These are phyloP conservation scores for Trichocladium antarcticum DNA, from an alignment of 495 filamentous ascomycete species.

Conservation along the genomic window DNA sequence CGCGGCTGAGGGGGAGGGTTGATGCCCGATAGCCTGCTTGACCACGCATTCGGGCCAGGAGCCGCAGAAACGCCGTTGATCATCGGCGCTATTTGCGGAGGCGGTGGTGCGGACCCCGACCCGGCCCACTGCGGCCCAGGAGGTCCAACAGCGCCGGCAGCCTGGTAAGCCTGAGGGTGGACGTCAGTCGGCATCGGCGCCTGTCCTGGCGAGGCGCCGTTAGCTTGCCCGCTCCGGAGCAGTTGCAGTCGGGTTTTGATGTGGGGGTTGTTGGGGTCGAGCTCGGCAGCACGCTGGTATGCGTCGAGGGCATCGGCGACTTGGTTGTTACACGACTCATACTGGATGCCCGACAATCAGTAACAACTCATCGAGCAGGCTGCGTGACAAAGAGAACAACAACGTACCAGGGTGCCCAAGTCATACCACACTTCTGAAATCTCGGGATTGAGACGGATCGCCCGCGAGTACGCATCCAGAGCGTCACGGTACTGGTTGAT, in stretches of 20 bases:
- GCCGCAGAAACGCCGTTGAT: slow-evolving; percentile 48
- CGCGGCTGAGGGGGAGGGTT: slow-evolving; percentile 59
- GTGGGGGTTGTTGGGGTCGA: slow-evolving; percentile 86
- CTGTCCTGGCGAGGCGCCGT: slow-evolving; percentile 49
- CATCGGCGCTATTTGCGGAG: slow-evolving; percentile 33
- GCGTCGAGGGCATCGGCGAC: slow-evolving; percentile 93
- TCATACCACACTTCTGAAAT: slow-evolving; percentile 99
- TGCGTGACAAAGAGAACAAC: not conserved
- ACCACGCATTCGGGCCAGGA: slow-evolving; percentile 58
- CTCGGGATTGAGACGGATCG: slow-evolving; percentile 94
- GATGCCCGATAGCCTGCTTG: slow-evolving; percentile 65
- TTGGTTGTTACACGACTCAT: slow-evolving; percentile 98
- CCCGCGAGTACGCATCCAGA: slow-evolving; percentile 94
- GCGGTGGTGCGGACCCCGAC: slow-evolving; percentile 48
- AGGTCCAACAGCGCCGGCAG: slow-evolving; percentile 52
- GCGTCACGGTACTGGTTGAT: slow-evolving; percentile 99
- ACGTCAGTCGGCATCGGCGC: slow-evolving; percentile 42
- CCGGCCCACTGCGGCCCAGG: slow-evolving; percentile 81
- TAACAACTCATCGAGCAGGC: slow-evolving; percentile 1
- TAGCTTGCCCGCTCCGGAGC: slow-evolving; percentile 65
- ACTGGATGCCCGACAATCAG: slow-evolving; percentile 42
- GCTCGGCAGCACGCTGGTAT: slow-evolving; percentile 85
- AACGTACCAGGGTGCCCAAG: slow-evolving; percentile 79
- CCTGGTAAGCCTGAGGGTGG: slow-evolving; percentile 70
- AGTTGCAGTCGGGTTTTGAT: slow-evolving; percentile 92